Evolutionary conservation across 2,329 filamentous ascomycete genomes (phyloP).

Genomic region (Aspergillus brasiliensis): DNA sequence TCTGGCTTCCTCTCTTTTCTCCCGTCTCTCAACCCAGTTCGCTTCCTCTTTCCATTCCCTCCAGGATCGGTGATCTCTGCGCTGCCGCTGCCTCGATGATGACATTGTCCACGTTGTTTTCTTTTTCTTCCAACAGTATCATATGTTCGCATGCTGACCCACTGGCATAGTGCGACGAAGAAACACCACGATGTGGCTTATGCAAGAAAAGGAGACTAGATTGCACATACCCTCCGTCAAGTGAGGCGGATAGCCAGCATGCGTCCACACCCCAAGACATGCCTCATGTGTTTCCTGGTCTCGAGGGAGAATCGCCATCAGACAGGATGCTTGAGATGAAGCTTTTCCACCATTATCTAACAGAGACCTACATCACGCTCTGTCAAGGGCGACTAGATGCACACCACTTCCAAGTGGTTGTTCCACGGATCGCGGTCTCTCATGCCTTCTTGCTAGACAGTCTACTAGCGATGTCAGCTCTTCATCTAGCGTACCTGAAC

Average conservation of each 20-base stretch:
- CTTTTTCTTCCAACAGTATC: not conserved
- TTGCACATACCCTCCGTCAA: slow-evolving; percentile 36
- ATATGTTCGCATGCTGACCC: not conserved
- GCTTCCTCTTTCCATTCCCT: not conserved
- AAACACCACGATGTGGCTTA: slow-evolving; percentile 37
- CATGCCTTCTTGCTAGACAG: slow-evolving; percentile 49
- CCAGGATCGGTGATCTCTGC: not conserved
- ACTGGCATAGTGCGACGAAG: slow-evolving; percentile 39
- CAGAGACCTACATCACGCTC: slow-evolving; percentile 38
- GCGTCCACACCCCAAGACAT: slow-evolving; percentile 25
- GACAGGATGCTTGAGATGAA: slow-evolving; percentile 38
- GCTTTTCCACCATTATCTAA: slow-evolving; percentile 43
- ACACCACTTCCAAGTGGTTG: slow-evolving; percentile 36
- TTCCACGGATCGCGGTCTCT: slow-evolving; percentile 43
- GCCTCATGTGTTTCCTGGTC: slow-evolving; percentile 6
- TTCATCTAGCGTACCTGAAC: slow-evolving; percentile 47
- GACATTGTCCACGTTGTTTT: not conserved
- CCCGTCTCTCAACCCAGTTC: not conserved
- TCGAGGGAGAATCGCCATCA: slow-evolving; percentile 18
- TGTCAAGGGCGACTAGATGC: slow-evolving; percentile 32
- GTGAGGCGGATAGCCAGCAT: slow-evolving; percentile 29
- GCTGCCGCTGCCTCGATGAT: not conserved
- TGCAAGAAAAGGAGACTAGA: slow-evolving; percentile 40
- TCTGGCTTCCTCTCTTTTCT: slow-evolving; percentile 16
- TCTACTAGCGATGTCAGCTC: slow-evolving; percentile 47